Percentiles rank a stretch among this genome's conserved stretches.
These are phyloP conservation scores for Thozetella sp. DNA, from an alignment of 495 filamentous ascomycete species.

Conservation along the genomic window DNA sequence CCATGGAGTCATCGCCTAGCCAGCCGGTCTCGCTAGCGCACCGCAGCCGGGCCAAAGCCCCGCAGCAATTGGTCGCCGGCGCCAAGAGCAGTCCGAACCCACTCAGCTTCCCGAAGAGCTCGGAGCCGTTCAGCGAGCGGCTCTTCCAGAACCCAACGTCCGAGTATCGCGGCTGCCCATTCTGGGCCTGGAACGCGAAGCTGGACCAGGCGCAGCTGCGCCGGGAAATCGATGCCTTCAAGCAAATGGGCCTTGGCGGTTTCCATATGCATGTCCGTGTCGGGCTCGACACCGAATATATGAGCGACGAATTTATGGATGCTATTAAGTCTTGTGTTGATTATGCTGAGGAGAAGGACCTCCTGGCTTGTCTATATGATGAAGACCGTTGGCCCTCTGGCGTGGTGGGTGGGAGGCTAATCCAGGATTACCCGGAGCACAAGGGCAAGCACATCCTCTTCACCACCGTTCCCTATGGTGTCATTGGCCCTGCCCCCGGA, in stretches of 20 bases:
- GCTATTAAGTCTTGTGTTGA: constrained; percentile 19
- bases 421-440: constrained; percentile 12
- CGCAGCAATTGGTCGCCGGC: too few relatives aligned
- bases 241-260: constrained; percentile 24
- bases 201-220: constrained; percentile 15
- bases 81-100: too few relatives aligned
- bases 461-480: constrained; percentile 8
- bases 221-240: constrained; percentile 21
- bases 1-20: too few relatives aligned
- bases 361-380: constrained; percentile 26
- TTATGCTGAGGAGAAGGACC: constrained; percentile 18
- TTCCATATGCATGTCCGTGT: constrained; percentile 24
- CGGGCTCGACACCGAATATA: constrained; percentile 26
- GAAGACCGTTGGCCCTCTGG: constrained; percentile 27
- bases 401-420: constrained; percentile 17
- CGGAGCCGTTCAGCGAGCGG: constrained; percentile 12
- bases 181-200: constrained; percentile 25
- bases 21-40: too few relatives aligned
- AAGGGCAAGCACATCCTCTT: constrained; percentile 19
- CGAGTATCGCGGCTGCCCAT: constrained; percentile 23
- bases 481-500: not conserved
- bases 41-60: too few relatives aligned
- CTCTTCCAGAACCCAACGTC: constrained; percentile 20
- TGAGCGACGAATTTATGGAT: constrained; percentile 24
- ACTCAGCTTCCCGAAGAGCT: constrained; percentile 19